Base-by-base conservation (phyloP, 441 rosid species). In the Aleurites moluccanus region DNA sequence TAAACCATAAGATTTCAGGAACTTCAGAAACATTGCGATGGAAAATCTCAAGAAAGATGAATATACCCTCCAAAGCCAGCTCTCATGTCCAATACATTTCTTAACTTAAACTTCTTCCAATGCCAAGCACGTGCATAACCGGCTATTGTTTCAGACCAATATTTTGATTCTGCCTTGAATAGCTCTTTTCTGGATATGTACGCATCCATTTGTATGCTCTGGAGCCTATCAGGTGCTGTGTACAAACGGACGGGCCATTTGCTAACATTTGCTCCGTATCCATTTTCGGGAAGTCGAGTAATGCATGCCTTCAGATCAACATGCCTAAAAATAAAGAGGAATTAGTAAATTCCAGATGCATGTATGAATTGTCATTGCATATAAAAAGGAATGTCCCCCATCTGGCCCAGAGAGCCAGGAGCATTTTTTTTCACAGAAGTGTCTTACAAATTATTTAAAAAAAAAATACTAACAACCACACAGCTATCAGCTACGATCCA, bases 1-100 rank as follows among this genome's bases (percentile, higher is more conserved):
- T 60, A 57, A 74, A 21, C 64, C 67, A 70, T 64, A 68, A 53
- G 64, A 76, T 65, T 42, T 55, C 28, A 72, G 53, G 40, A 49
- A 62, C 11, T 30, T 53, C 49, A 74, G 10, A 63, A 74, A 67
- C 33, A 27, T 30, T 15, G 20, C 8, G 70, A 42, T 6, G 10
- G n/a, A 30, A 70, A 33, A 72, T 42, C 35, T 61, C 49, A 67
- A 44, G 23, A 76, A 64, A 63, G 78, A 74, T 73, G 44, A 67
- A 79, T 56, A 38, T 88, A 94, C 98, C 99, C 98, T 86, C 98
- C 99, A 87, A 83, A 96, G 86, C 94, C 88, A 74, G 98, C 98
- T 85, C 80, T 96, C 98, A 96, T 94, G 86, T 96, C 99, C 90
- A 96, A 38, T 14, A 96, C 95, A 79, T 96, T 96, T 94, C 98